Base-by-base conservation (phyloP, 2,329 filamentous ascomycete species). In the Sarocladium brachiariae region DNA sequence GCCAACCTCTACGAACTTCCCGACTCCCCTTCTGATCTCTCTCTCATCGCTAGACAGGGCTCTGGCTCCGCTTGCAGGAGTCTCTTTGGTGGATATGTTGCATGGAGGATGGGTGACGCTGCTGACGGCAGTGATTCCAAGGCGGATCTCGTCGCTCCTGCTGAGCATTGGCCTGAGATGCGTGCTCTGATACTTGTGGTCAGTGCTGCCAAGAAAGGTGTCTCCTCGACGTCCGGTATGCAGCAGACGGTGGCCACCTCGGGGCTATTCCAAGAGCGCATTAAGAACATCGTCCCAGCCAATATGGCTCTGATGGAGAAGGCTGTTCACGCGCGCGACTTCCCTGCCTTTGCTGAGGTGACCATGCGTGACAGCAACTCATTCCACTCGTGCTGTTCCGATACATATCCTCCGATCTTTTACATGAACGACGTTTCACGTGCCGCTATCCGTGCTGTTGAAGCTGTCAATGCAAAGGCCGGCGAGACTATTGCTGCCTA, bases 321-420 rank as follows among this genome's bases (percentile, higher is more conserved):
- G 54, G 90, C 92, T 4, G 85, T 97, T 54, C 70, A 75, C 58
- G 76, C 80, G 55, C 81, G 80, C 59, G 87, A 99, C 70, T 99
- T 99, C 70, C 80, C 83, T 60, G 74, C 78, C 18, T 99, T 99
- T 63, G 93, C 86, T 21, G 83, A 88, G 65, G 79, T 96, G 55
- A 96, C 93, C 14, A 99, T 96, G 91, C 86, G 84, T 67, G 93
- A 99, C 66, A 95, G 87, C 64, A 99, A 99, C 73, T 89, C 84
- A 53, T 99, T 99, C 82, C 93, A 99, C 69, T 89, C 93, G 33
- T 89, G 86, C 52, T 97, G 93, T 67, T 75, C 95, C 59, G 93
- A 99, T 66, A 97, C 93, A 2, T 90, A 89, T 71, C 93, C 95
- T 39, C 93, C 95, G 16, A 99, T 99, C 65, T 96, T 96, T 71